These are phyloP conservation scores for Eucalyptus curtisii DNA, from an alignment of 345 rosid species.

Conservation along the genomic window DNA sequence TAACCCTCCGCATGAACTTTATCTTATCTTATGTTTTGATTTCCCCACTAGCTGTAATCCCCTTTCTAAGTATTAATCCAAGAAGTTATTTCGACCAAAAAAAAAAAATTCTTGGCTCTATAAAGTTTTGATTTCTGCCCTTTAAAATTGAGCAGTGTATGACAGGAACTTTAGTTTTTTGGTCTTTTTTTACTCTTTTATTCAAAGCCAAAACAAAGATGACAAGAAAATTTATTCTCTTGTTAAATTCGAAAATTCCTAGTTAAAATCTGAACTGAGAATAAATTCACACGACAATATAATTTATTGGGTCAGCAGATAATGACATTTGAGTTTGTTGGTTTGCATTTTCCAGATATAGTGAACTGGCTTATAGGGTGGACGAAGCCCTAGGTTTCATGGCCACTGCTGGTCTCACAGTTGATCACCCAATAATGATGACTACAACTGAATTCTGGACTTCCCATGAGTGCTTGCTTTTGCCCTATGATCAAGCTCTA, in stretches of 20 bases:
- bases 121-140: too few species aligned
- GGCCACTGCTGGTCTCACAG: conserved; percentile 23
- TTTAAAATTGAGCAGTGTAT: background rate
- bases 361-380: too few species aligned
- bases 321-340: background rate
- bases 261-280: background rate
- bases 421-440: conserved; percentile 15
- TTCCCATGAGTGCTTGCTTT: conserved; percentile 24
- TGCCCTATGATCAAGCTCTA: conserved; percentile 24
- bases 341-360: too few species aligned
- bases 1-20: too few species aligned
- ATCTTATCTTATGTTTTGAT: too few species aligned
- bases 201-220: background rate
- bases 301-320: background rate
- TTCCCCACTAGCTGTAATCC: too few species aligned
- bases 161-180: background rate
- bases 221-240: background rate
- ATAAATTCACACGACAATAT: background rate
- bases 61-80: too few species aligned
- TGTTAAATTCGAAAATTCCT: background rate
- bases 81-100: too few species aligned
- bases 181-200: background rate
- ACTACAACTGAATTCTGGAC: conserved; percentile 21
- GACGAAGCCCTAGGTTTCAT: conserved; percentile 21
- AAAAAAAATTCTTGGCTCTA: background rate